Base-by-base conservation (phyloP, 2,329 filamentous ascomycete genomes). In the Trichoderma koningiopsis region DNA sequence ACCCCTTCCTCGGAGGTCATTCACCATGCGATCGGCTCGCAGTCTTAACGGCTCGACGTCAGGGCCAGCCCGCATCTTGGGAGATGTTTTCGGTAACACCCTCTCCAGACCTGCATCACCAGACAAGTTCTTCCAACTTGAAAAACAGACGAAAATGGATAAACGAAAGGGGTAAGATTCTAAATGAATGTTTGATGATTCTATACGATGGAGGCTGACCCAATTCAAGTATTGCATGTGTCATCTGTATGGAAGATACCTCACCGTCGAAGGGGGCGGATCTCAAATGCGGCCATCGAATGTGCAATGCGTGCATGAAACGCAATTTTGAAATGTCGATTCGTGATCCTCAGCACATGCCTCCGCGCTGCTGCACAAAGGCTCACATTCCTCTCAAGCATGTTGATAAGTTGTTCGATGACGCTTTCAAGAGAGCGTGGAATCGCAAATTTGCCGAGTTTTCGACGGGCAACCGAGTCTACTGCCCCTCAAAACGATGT, bases 371-470 rank as follows among this genome's bases (percentile, higher is more conserved):
- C 79, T 97, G 93, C 79, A 91, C 87, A 3, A 75, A 86, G 24
- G 88, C 93, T 14, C 86, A 88, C 73, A 96, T 97, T 69, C 88
- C 91, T 0, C 81, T 94, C 7, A 89, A 89, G 73, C 89, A 93
- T 76, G 93, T 95, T 33, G 91, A 95, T 14, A 85, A 85, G 29
- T 82, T 96, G 8, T 94, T 97, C 75, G 87, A 92, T 75, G 77
- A 84, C 69, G 84, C 86, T 65, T 95, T 96, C 83, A 95, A 96
- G 81, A 88, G 84, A 72, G 84, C 83, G 1, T 97, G 93, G 92
- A 95, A 96, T 77, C 86, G 86, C 69, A 95, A 93, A 75, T 96
- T 90, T 75, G 84, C 89, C 73, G 92, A 96, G 77, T 92, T 88
- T 74, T 90, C 91, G 5, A 90, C 90, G 0, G 87, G 86, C 62